Conservation (phyloP, 768 basidiomycete genomes). For the Amanita rimosa region DNA sequence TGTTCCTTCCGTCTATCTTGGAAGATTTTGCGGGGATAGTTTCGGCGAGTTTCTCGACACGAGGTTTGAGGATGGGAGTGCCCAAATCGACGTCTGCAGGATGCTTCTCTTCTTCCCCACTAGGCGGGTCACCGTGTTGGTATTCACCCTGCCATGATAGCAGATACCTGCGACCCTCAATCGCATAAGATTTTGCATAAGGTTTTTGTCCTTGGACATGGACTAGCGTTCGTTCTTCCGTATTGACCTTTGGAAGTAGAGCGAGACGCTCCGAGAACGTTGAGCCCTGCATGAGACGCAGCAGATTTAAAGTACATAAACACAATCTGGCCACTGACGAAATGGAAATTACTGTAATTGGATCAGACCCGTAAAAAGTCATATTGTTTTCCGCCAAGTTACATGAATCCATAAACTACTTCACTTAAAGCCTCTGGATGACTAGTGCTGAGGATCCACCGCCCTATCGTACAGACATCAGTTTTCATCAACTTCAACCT, state of each 20-base stretch:
- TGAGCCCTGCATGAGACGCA: background rate
- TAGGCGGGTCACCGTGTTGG: background rate
- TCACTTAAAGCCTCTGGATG: conserved; percentile 68
- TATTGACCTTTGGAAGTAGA: conserved; percentile 28
- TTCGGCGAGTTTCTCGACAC: conserved; percentile 12
- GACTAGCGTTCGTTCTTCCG: conserved; percentile 25
- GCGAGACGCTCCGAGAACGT: conserved; percentile 11
- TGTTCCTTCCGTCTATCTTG: background rate
- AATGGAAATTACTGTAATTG: too few species aligned
- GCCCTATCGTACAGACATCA: conserved; percentile 39
- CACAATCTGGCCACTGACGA: too few species aligned
- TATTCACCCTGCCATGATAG: conserved; percentile 16
- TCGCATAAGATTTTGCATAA: conserved; percentile 31
- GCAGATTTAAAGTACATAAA: too few species aligned
- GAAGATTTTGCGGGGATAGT: background rate
- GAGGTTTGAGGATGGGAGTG: conserved; percentile 46
- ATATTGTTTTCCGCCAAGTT: background rate
- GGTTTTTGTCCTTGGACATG: conserved; percentile 40
- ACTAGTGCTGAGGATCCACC: conserved; percentile 89
- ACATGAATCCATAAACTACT: background rate
- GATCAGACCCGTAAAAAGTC: background rate
- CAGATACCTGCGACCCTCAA: conserved; percentile 24
- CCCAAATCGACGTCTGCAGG: conserved; percentile 28
- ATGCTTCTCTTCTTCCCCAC: background rate
- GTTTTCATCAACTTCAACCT: conserved; percentile 1